These are phyloP conservation scores for Cochlearia excelsa DNA, from an alignment of 345 rosid genomes.

Conservation along the genomic window DNA sequence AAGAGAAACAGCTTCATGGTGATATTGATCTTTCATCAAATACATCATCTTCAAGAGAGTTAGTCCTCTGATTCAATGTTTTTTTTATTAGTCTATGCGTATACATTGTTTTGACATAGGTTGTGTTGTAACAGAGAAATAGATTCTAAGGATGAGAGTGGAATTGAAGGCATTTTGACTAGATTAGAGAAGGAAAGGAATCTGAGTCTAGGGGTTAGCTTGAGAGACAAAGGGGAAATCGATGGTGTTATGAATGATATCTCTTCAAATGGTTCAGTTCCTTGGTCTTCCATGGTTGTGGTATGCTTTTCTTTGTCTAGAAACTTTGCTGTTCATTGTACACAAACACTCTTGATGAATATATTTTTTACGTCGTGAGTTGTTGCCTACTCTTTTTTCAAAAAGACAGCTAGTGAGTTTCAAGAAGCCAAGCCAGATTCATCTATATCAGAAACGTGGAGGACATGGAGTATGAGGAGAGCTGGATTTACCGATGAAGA, in stretches of 20 bases:
- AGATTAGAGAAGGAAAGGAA: conserved; percentile 86
- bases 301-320: conserved; percentile 42
- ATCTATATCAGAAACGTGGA: conserved; percentile 55
- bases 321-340: conserved; percentile 6
- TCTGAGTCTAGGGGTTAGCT: conserved; percentile 54
- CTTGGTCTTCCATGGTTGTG: conserved; percentile 38
- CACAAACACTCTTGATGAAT: not conserved
- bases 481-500: conserved; percentile 52
- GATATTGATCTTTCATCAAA: conserved; percentile 28
- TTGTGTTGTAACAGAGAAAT: conserved; percentile 50
- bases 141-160: conserved; percentile 45
- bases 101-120: conserved; percentile 1
- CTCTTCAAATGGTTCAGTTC: conserved; percentile 36
- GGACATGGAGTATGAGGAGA: conserved; percentile 68
- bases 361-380: conserved; percentile 19
- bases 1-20: conserved; percentile 33
- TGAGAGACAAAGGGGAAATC: conserved; percentile 43
- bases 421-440: conserved; percentile 39
- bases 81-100: conserved; percentile 10
- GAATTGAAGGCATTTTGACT: conserved; percentile 78
- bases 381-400: conserved; percentile 11
- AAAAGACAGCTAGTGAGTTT: conserved; percentile 63
- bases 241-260: conserved; percentile 29
- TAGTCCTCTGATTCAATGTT: conserved; percentile 7
- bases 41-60: conserved; percentile 23